Evolutionary conservation across 257 asterid species (phyloP), one percentile per base, ranked within the genome.

Genomic region (Cruciata laevipes): DNA sequence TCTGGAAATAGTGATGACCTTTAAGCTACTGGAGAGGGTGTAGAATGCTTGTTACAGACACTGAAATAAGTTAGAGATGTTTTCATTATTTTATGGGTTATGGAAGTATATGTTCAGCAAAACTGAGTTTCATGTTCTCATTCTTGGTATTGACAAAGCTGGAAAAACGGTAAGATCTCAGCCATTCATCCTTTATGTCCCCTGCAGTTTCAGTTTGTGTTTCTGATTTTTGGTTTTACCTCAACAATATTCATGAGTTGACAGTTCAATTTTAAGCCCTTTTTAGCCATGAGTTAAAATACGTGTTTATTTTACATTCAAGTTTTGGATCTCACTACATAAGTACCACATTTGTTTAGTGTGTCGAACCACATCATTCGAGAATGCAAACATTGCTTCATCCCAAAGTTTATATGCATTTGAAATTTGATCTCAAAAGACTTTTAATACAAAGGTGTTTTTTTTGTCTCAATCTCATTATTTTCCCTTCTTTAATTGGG

Each of bases 101-200:
- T 91, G 87, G 87, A 85, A 90, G 68, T 75, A 88, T 81, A 78
- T 83, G 81, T 79, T 88, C 87, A 88, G 88, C 89, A 90, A 88
- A 87, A 84, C 83, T 57, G 96, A 90, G 85, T 85, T 88, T 72
- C 97, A 84, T 79, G 87, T 90, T 83, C 98, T 91, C 77, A 91
- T 88, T 79, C 94, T 91, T n/a, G 98, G 98, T 68, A 91, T 88
- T 17, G 98, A 88, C 82, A 88, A 91, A 80, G 88, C 96, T 61
- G 98, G 98, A 32, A 91, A 91, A 86, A 91, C 98, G 49, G 98
- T 91, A 86, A 73, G 77, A 56, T 71, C 21, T 74, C 75, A 63
- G 65, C 53, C 76, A 59, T 59, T 42, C 33, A 20, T 65, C 60
- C 60, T 67, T 58, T 20, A 42, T 42, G 7, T 20, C 21, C 68